Conservation (phyloP, 371 early-diverging fungal genomes). For the Synchytrium microbalum region DNA sequence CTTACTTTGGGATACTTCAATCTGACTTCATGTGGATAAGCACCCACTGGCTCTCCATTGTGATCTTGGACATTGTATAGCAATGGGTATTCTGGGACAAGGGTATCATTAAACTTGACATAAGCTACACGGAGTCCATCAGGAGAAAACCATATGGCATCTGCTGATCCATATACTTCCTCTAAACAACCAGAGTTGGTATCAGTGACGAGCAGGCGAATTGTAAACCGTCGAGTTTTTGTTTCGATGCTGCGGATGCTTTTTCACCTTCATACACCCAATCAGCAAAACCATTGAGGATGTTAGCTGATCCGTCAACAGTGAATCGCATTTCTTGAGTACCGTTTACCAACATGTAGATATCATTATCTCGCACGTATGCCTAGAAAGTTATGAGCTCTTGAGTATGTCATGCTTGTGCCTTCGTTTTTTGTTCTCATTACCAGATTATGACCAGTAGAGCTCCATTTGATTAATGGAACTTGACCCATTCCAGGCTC, state of each 20-base stretch:
- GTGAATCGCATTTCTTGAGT: slow-evolving; percentile 63
- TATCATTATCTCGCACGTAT: slow-evolving; percentile 80
- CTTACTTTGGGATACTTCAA: slow-evolving; percentile 79
- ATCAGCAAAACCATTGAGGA: slow-evolving; percentile 93
- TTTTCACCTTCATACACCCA: slow-evolving; percentile 87
- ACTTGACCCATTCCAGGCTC: slow-evolving; percentile 38
- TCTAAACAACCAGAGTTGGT: slow-evolving; percentile 36
- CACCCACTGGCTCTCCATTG: slow-evolving; percentile 22
- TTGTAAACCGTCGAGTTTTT: no score
- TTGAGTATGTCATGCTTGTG: neutral
- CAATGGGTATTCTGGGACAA: slow-evolving; percentile 68
- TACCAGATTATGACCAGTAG: slow-evolving; percentile 66
- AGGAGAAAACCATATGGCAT: slow-evolving; percentile 87
- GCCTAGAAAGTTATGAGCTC: slow-evolving; percentile 25
- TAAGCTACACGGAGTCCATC: slow-evolving; percentile 73
- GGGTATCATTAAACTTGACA: slow-evolving; percentile 75
- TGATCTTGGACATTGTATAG: slow-evolving; percentile 42
- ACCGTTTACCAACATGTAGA: slow-evolving; percentile 67
- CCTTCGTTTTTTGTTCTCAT: slow-evolving; percentile 10
- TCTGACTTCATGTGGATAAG: slow-evolving; percentile 63
- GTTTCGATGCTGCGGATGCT: slow-evolving; percentile 5
- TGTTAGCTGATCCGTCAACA: slow-evolving; percentile 66
- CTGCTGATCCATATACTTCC: slow-evolving; percentile 65
- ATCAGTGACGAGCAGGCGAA: no score
- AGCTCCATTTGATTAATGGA: slow-evolving; percentile 59